A percentile compares a stretch with the other conserved stretches of the same genome.
These are phyloP conservation scores for Poa annua DNA, from an alignment of 176 grass and related monocot genomes.

Conservation along the genomic window DNA sequence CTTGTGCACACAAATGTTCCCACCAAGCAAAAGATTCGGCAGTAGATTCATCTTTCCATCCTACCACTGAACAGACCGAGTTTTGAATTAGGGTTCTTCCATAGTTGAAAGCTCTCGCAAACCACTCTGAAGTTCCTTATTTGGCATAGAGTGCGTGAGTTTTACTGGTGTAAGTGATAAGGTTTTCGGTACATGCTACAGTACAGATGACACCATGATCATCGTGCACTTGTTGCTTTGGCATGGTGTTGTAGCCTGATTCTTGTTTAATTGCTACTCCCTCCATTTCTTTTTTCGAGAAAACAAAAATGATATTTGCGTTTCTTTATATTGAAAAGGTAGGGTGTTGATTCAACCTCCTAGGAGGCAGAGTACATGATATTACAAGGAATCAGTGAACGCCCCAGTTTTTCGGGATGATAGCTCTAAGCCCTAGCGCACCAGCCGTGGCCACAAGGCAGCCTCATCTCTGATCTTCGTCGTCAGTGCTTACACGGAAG, in stretches of 20 bases:
- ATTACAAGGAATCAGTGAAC: no score
- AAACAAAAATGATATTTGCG: no score
- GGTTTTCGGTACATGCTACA: neutral
- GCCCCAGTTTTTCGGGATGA: no score
- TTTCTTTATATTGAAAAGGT: no score
- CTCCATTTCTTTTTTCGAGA: no score
- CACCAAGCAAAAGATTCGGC: neutral
- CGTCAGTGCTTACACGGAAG: no score
- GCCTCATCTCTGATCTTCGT: no score
- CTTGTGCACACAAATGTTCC: neutral
- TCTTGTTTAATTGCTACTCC: neutral
- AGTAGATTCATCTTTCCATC: neutral
- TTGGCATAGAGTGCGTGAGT: neutral
- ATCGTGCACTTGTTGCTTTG: slow-evolving; percentile 20
- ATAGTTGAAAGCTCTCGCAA: neutral
- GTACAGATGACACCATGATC: neutral
- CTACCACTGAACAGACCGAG: neutral
- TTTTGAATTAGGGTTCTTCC: slow-evolving; percentile 1
- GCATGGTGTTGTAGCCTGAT: slow-evolving; percentile 7
- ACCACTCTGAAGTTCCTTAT: neutral
- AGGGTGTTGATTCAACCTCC: no score
- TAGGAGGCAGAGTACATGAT: no score
- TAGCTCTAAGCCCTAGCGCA: no score
- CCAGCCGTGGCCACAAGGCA: no score
- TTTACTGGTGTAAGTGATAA: neutral